A percentile compares a stretch with the other conserved stretches of the same genome.
These are phyloP conservation scores for Solanum tacnaense DNA, from an alignment of 257 asterid species.

Conservation along the genomic window DNA sequence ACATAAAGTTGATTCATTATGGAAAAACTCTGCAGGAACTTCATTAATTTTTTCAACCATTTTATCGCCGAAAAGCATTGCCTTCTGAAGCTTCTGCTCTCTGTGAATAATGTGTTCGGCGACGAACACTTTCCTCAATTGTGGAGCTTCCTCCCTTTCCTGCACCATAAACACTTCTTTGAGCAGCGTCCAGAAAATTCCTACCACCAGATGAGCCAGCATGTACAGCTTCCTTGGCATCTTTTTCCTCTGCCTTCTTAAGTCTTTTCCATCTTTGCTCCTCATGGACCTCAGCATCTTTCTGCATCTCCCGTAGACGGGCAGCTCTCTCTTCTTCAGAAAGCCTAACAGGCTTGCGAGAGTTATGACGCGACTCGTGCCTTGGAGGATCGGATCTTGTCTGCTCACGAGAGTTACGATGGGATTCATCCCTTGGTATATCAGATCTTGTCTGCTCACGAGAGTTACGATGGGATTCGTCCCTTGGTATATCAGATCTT, in stretches of 20 bases:
- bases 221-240: conserved; percentile 50
- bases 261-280: conserved; percentile 85
- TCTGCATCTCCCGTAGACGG: conserved; percentile 79
- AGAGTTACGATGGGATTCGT: conserved; percentile 23
- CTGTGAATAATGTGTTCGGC: conserved; percentile 74
- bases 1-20: not conserved
- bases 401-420: conserved; percentile 20
- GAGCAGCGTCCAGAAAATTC: conserved; percentile 71
- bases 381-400: conserved; percentile 31
- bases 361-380: conserved; percentile 24
- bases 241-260: conserved; percentile 76
- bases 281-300: conserved; percentile 86
- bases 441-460: conserved; percentile 20
- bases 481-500: conserved; percentile 15
- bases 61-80: conserved; percentile 70
- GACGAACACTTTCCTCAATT: conserved; percentile 93
- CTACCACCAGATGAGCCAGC: conserved; percentile 43
- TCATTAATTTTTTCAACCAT: not conserved
- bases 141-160: conserved; percentile 91
- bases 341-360: conserved; percentile 35
- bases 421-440: conserved; percentile 26
- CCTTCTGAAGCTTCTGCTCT: conserved; percentile 47
- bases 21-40: not conserved
- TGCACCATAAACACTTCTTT: conserved; percentile 79
- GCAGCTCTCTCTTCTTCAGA: conserved; percentile 95